These are phyloP conservation scores for Fraxinus greggii DNA, from an alignment of 305 asterid genomes.

Conservation along the genomic window DNA sequence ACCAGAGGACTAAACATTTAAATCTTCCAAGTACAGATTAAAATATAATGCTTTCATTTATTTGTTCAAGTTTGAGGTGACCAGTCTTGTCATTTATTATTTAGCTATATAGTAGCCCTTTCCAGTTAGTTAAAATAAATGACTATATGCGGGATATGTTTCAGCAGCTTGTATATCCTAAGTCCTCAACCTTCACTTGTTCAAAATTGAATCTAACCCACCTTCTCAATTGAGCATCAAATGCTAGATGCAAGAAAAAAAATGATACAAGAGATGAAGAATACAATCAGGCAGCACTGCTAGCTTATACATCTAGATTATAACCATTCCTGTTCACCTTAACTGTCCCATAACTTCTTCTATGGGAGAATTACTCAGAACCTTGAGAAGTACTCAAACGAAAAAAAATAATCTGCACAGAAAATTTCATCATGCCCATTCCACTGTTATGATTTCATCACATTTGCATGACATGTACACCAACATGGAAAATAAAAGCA, in stretches of 20 bases:
- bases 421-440: slow-evolving; percentile 2
- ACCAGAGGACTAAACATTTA: background rate
- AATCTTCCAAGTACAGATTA: background rate
- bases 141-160: background rate
- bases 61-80: background rate
- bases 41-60: background rate
- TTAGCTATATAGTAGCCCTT: background rate
- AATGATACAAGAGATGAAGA: background rate
- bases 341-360: background rate
- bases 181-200: slow-evolving; percentile 2
- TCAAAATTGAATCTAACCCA: background rate
- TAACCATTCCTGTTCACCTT: background rate
- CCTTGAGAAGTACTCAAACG: background rate
- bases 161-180: background rate
- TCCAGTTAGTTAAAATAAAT: background rate
- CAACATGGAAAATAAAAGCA: background rate
- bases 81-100: background rate
- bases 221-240: slow-evolving; percentile 2
- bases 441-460: background rate
- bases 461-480: background rate
- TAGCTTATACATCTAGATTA: background rate
- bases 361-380: slow-evolving; percentile 2
- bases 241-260: background rate
- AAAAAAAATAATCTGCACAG: background rate
- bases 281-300: background rate